These are phyloP conservation scores for Kluyveromyces aestuarii DNA, from an alignment of 805 yeast species.

Conservation along the genomic window DNA sequence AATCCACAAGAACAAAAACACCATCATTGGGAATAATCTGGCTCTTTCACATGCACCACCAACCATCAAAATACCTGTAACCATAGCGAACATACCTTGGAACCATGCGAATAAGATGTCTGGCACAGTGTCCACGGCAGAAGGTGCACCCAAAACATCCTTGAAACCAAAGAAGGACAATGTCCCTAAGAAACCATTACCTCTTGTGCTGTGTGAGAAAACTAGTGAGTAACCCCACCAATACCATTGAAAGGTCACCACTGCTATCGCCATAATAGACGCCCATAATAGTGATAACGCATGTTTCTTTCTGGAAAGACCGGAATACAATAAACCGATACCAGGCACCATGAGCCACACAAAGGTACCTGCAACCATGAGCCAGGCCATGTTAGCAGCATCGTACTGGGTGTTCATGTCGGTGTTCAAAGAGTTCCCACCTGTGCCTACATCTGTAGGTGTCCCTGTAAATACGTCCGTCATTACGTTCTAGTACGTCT, in stretches of 20 bases:
- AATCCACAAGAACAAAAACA: conserved; percentile 87
- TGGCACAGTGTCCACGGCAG: conserved; percentile 62
- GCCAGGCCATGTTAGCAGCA: conserved; percentile 77
- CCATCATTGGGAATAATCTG: conserved; percentile 92
- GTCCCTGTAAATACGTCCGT: conserved; percentile 27
- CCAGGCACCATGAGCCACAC: conserved; percentile 98
- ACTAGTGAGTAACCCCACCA: conserved; percentile 95
- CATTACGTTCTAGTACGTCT: neutral
- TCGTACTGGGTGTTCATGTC: conserved; percentile 67
- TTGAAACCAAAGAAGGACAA: conserved; percentile 71
- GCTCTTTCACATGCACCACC: conserved; percentile 99
- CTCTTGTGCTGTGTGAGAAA: conserved; percentile 56
- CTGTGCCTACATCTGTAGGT: conserved; percentile 56
- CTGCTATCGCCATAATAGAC: conserved; percentile 76
- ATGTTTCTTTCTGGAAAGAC: conserved; percentile 88
- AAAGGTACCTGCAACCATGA: conserved; percentile 63
- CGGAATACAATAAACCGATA: conserved; percentile 86
- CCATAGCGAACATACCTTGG: conserved; percentile 96
- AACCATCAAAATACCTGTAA: conserved; percentile 86
- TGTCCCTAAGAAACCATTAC: conserved; percentile 69
- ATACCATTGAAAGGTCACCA: conserved; percentile 91
- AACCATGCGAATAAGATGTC: conserved; percentile 83
- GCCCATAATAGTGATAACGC: conserved; percentile 95
- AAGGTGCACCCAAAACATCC: conserved; percentile 75
- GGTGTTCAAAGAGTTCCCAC: conserved; percentile 68